phyloP scores from a whole-genome alignment of 192 early-diverging fungal species.

The Backusella australiensis region DNA sequence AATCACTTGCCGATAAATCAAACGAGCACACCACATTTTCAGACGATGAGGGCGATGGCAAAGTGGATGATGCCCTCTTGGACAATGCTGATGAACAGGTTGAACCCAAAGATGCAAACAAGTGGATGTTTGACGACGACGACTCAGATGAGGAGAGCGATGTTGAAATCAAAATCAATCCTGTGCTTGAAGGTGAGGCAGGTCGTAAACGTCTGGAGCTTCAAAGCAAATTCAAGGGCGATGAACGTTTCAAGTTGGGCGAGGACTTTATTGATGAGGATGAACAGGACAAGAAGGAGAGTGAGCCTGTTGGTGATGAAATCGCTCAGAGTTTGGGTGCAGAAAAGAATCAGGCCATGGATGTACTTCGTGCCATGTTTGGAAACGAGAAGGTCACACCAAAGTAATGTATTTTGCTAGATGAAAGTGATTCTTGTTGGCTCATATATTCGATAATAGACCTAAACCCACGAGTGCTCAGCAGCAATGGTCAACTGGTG shows the following conservation, averaged over 20 bases:
- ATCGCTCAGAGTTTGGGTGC: slow-evolving; percentile 35
- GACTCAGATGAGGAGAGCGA: slow-evolving; percentile 34
- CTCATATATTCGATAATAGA: not conserved
- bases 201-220: slow-evolving; percentile 46
- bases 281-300: slow-evolving; percentile 13
- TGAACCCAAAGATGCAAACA: slow-evolving; percentile 20
- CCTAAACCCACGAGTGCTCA: not conserved
- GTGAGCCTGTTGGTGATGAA: slow-evolving; percentile 29
- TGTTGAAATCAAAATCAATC: slow-evolving; percentile 44
- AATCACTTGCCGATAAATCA: slow-evolving; percentile 14
- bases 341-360: slow-evolving; percentile 48
- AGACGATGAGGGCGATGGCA: slow-evolving; percentile 15
- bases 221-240: slow-evolving; percentile 46
- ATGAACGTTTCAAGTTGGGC: slow-evolving; percentile 50
- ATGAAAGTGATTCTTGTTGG: not conserved
- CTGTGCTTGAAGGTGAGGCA: slow-evolving; percentile 50
- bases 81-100: slow-evolving; percentile 13
- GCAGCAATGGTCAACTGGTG: not conserved
- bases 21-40: not conserved
- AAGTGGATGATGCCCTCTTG: not conserved
- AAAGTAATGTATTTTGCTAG: slow-evolving; percentile 8
- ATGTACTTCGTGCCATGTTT: slow-evolving; percentile 51
- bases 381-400: slow-evolving; percentile 27
- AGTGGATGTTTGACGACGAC: slow-evolving; percentile 56
- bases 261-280: slow-evolving; percentile 49